phyloP scores from a whole-genome alignment of 2,329 filamentous ascomycete genomes.

The Cordyceps pruinosa region DNA sequence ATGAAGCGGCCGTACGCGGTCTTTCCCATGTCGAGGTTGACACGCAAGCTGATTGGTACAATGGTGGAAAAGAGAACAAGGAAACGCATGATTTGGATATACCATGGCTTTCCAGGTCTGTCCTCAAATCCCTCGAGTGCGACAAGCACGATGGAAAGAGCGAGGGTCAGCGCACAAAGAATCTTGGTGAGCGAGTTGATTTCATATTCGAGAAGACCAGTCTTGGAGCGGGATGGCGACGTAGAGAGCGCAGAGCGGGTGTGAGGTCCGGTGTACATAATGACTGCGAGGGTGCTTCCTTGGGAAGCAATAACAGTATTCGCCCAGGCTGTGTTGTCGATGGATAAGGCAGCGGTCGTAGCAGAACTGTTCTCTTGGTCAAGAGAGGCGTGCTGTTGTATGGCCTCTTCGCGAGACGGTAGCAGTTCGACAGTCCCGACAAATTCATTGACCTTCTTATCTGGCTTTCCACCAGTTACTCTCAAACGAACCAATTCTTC shows the following conservation, averaged over 20 bases:
- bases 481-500: conserved; percentile 63
- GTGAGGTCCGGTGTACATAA: conserved; percentile 91
- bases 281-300: conserved; percentile 77
- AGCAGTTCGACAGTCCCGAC: conserved; percentile 77
- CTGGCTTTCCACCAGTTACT: conserved; percentile 81
- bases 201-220: conserved; percentile 86
- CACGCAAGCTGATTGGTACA: conserved; percentile 90
- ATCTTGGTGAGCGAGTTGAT: conserved; percentile 98
- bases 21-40: conserved; percentile 96
- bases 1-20: conserved; percentile 95
- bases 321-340: conserved; percentile 98
- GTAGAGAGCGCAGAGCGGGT: conserved; percentile 92
- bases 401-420: conserved; percentile 44
- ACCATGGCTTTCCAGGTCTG: conserved; percentile 67
- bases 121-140: conserved; percentile 74
- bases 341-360: conserved; percentile 68
- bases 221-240: conserved; percentile 85
- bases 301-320: conserved; percentile 96
- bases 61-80: conserved; percentile 98
- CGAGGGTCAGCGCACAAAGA: conserved; percentile 78
- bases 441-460: conserved; percentile 92
- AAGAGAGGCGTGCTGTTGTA: conserved; percentile 32
- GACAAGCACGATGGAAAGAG: conserved; percentile 80
- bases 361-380: conserved; percentile 28
- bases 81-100: conserved; percentile 97